Evolutionary conservation across 768 basidiomycete species (phyloP), one percentile per base, ranked within the genome.

Genomic region (Termitomyces sp.): DNA sequence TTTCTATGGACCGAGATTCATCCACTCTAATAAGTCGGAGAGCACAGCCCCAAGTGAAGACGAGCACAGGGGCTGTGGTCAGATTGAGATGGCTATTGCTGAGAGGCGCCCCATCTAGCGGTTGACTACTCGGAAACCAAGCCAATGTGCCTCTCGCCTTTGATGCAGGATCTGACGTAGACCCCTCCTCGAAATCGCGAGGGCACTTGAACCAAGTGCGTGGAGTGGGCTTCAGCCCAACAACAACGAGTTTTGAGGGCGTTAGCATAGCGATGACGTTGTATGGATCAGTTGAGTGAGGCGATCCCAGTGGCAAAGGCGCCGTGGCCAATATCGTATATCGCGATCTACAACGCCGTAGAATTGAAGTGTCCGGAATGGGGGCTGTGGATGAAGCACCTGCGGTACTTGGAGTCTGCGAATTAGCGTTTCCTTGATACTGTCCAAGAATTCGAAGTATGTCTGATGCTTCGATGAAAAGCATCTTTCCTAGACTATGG

Each of bases 391-490:
- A 58, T 50, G 61, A 42, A 16, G 62, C 42, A 42, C 35, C 27
- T 34, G 41, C 50, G 25, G 61, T 30, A n/a, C 40, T 14, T 21
- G 52, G 23, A n/a, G 12, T 16, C 10, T 52, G 62, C 9, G 57
- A 21, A 37, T 47, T 54, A 42, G 71, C 69, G 42, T 77, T 76
- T 28, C 86, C 82, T 3, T 91, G 89, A 65, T 98, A 96, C 64
- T 88, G 91, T 1, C 97, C 97, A 2, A 98, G 79, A 52, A 99
- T 91, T 17, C 97, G 86, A 44, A 98, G 79, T 34, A 91, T 92
- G 68, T 99, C 97, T 16, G 91, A 86, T 12, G 95, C 94, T 45
- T 98, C 95, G 6, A 99, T 88, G 61, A 97, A 97, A 14, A 98
- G 77, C 11, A 98, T 87, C 68, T 92, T 95, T 27, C 97, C 94